Evolutionary conservation across 495 filamentous ascomycete species (phyloP).

Genomic region (Talaromyces adpressus): DNA sequence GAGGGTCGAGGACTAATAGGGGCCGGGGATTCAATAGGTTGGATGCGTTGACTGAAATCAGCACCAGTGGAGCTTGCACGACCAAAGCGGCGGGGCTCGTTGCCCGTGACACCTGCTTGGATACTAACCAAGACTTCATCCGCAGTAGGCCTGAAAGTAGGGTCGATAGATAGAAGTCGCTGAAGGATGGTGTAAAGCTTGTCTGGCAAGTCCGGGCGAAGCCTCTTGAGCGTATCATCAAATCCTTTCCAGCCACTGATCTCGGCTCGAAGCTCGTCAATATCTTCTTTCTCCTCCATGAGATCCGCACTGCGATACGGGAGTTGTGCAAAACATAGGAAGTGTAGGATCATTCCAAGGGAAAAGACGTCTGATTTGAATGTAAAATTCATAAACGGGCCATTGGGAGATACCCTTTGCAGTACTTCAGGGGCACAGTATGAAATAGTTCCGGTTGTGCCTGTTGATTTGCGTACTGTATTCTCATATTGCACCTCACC

Average conservation of each 20-base stretch:
- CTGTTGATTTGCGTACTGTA: slow-evolving; percentile 74
- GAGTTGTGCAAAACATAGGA: slow-evolving; percentile 87
- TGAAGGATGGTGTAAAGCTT: slow-evolving; percentile 80
- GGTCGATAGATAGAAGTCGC: slow-evolving; percentile 70
- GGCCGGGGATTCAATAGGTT: slow-evolving; percentile 43
- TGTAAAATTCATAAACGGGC: slow-evolving; percentile 82
- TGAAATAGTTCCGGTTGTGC: slow-evolving; percentile 91
- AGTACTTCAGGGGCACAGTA: slow-evolving; percentile 97
- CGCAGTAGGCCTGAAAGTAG: slow-evolving; percentile 70
- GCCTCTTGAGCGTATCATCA: slow-evolving; percentile 55
- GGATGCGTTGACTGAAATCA: slow-evolving; percentile 51
- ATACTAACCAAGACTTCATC: slow-evolving; percentile 82
- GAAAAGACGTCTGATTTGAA: slow-evolving; percentile 96
- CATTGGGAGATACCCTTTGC: slow-evolving; percentile 54
- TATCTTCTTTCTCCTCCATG: slow-evolving; percentile 82
- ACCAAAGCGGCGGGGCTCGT: slow-evolving; percentile 44
- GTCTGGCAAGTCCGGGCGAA: slow-evolving; percentile 76
- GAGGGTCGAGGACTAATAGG: slow-evolving; percentile 20
- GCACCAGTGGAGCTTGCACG: slow-evolving; percentile 37
- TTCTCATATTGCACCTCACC: slow-evolving; percentile 87
- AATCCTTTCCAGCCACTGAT: slow-evolving; percentile 86
- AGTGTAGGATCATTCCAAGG: slow-evolving; percentile 95
- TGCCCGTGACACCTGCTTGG: slow-evolving; percentile 58
- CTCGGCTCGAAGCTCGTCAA: slow-evolving; percentile 81
- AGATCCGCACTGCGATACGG: slow-evolving; percentile 80